Evolutionary conservation across 2,329 filamentous ascomycete genomes (phyloP), one percentile per base, ranked within the genome.

Genomic region (Penicillium sp.): DNA sequence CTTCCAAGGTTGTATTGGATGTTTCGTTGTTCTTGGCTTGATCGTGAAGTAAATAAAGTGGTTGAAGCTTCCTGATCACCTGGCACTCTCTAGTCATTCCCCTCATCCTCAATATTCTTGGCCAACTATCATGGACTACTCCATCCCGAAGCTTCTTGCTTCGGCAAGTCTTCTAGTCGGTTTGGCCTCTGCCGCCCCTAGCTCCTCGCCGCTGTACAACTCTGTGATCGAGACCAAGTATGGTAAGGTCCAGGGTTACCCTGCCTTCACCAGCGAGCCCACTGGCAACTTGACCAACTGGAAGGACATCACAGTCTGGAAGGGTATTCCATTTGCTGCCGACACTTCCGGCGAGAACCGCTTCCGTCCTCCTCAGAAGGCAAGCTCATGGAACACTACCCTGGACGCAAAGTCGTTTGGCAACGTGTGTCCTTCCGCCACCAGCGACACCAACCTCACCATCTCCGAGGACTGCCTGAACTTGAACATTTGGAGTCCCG

Each of bases 381-480:
- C 37, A 26, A 43, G 16, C 24, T 16, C 49, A 5, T 52, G 49
- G 49, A 52, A 52, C 49, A 31, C 14, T n/a, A 52, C 49, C 10
- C 16, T 43, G 3, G 22, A 52, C 33, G 37, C 49, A 8, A 41
- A 39, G 16, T 19, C n/a, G 10, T 52, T n/a, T 8, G 49, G 49
- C 14, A 37, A 37, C 7, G 37, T 52, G 13, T 52, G 49, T 21
- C 49, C 49, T n/a, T 33, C 49, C 11, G 49, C 49, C 16, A 44
- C 35, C 4, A 37, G 49, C 9, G 37, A 43, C n/a, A 52, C 22
- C 37, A 29, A 52, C n/a, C 37, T 29, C 26, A 44, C 26, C 16
- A 52, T 52, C 26, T 26, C 22, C n/a, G 49, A 52, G n/a, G 37
- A 52, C 24, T 52, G 49, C n/a, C 37, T 52, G 9, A 52, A 52